Evolutionary conservation across 2,329 filamentous ascomycete species (phyloP).

Genomic region (Fusarium temperatum): DNA sequence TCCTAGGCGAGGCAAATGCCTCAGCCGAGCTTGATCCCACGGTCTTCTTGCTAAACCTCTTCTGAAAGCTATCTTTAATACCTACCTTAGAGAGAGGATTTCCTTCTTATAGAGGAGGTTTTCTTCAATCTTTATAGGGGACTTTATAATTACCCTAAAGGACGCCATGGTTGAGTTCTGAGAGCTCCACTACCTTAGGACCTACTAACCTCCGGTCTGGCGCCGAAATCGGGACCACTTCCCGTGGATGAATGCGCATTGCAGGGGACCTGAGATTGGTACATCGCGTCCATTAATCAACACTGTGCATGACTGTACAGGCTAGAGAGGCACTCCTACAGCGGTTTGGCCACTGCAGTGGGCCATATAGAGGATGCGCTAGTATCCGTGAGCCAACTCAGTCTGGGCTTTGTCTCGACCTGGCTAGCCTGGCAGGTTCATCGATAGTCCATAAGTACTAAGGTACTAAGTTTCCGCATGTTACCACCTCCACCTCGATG

Average conservation of each 20-base stretch:
- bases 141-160: background rate
- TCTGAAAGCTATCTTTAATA: no score
- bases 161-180: background rate
- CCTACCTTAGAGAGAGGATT: no score
- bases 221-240: background rate
- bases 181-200: background rate
- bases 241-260: background rate
- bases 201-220: background rate
- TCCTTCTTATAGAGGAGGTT: no score
- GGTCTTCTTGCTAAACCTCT: background rate
- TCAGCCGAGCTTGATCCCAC: background rate
- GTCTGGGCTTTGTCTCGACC: background rate
- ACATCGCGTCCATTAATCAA: background rate
- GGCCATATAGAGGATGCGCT: background rate
- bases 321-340: background rate
- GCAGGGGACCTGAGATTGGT: background rate
- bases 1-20: background rate
- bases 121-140: no score
- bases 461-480: background rate
- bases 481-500: constrained; percentile 12
- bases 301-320: constrained; percentile 1
- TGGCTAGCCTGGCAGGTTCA: constrained; percentile 1
- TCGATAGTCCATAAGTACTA: background rate
- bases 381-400: constrained; percentile 3
- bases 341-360: background rate